A percentile compares a stretch with the other conserved stretches of the same genome.
phyloP scores from a whole-genome alignment of 2,329 filamentous ascomycete species.

The Diaporthe sp. region DNA sequence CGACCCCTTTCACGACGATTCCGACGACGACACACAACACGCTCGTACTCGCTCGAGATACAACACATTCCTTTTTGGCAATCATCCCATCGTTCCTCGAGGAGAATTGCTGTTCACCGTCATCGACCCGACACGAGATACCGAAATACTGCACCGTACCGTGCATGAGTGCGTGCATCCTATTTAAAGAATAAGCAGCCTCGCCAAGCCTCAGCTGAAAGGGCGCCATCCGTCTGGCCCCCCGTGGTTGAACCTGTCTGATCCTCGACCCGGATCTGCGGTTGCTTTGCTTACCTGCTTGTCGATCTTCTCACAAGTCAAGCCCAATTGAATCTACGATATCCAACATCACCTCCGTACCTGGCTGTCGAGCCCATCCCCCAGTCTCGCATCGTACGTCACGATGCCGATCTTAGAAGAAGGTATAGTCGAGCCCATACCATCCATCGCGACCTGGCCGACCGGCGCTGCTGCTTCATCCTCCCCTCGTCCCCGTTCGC shows the following conservation, averaged over 20 bases:
- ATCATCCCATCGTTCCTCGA: conserved; percentile 14
- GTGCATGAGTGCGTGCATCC: conserved; percentile 16
- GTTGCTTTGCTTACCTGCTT: conserved; percentile 16
- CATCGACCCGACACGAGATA: conserved; percentile 12
- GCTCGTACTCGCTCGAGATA: conserved; percentile 13
- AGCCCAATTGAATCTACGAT: conserved; percentile 8
- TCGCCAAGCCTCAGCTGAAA: conserved; percentile 39
- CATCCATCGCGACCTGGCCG: not conserved
- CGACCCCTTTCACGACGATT: conserved; percentile 33
- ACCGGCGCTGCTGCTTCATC: not conserved
- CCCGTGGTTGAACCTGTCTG: conserved; percentile 35
- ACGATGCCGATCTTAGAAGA: conserved; percentile 37
- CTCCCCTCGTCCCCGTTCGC: not conserved
- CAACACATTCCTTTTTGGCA: conserved; percentile 2
- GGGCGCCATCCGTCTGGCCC: conserved; percentile 14
- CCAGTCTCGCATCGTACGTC: conserved; percentile 22
- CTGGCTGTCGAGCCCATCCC: not conserved
- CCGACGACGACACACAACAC: not conserved
- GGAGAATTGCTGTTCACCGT: not conserved
- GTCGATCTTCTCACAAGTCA: conserved; percentile 39
- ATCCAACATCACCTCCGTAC: not conserved
- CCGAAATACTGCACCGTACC: not conserved
- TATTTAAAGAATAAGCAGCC: conserved; percentile 42
- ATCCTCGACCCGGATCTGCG: conserved; percentile 40
- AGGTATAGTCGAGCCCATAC: conserved; percentile 24